phyloP scores from a whole-genome alignment of 2,329 filamentous ascomycete species.

The Ampelomyces quisqualis region DNA sequence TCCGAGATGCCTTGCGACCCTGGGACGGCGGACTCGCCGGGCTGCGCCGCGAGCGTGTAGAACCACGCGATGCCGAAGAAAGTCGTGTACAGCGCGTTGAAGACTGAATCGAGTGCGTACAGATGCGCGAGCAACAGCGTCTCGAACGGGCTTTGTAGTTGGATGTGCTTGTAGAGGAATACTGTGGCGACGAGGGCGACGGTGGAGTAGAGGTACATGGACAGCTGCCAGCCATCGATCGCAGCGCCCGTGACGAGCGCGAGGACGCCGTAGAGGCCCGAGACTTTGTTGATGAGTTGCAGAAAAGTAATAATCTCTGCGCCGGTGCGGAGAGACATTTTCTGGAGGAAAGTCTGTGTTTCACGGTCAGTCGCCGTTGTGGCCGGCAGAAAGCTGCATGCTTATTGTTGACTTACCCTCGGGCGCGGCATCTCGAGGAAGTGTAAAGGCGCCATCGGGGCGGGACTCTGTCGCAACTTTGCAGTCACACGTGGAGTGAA shows the following conservation, averaged over 20 bases:
- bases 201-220: slow-evolving; percentile 89
- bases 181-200: slow-evolving; percentile 66
- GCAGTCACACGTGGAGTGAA: slow-evolving; percentile 2
- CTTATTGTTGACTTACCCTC: slow-evolving; percentile 32
- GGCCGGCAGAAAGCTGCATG: slow-evolving; percentile 5
- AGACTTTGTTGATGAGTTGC: slow-evolving; percentile 88
- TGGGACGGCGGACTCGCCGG: slow-evolving; percentile 43
- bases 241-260: slow-evolving; percentile 84
- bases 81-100: slow-evolving; percentile 80
- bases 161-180: slow-evolving; percentile 76
- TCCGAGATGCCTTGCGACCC: slow-evolving; percentile 60
- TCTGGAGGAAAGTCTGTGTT: slow-evolving; percentile 74
- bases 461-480: slow-evolving; percentile 8
- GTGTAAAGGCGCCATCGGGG: slow-evolving; percentile 37
- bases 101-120: slow-evolving; percentile 76
- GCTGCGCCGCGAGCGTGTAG: slow-evolving; percentile 64
- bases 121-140: slow-evolving; percentile 80
- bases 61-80: slow-evolving; percentile 87
- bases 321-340: slow-evolving; percentile 83
- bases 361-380: slow-evolving; percentile 19
- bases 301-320: slow-evolving; percentile 81
- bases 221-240: slow-evolving; percentile 79
- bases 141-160: slow-evolving; percentile 74
- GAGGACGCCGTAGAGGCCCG: slow-evolving; percentile 85
- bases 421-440: slow-evolving; percentile 44